phyloP scores from a whole-genome alignment of 768 basidiomycete genomes.

The Suillus subaureus region DNA sequence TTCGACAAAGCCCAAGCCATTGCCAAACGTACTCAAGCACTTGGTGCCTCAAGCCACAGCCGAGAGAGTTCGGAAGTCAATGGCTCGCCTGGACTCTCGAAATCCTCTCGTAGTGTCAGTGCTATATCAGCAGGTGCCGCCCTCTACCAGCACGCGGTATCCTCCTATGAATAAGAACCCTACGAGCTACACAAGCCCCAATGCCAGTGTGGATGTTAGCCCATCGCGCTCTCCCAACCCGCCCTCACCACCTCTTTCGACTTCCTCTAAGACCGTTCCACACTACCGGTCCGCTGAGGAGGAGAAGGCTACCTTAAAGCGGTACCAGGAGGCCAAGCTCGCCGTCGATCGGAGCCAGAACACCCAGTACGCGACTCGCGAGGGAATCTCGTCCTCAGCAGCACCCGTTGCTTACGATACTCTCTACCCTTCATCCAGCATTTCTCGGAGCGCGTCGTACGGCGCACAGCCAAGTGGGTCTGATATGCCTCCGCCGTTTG shows the following conservation, averaged over 20 bases:
- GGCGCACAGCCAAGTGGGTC: slow-evolving; percentile 29
- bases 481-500: slow-evolving; percentile 59
- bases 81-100: slow-evolving; percentile 19
- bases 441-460: slow-evolving; percentile 21
- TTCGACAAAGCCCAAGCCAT: slow-evolving; percentile 68
- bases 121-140: slow-evolving; percentile 43
- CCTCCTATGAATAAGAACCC: slow-evolving; percentile 35
- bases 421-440: slow-evolving; percentile 49
- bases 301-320: slow-evolving; percentile 70
- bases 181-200: slow-evolving; percentile 21
- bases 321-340: slow-evolving; percentile 71
- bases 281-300: slow-evolving; percentile 66
- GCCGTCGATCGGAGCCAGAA: slow-evolving; percentile 67
- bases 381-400: slow-evolving; percentile 31
- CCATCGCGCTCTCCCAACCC: slow-evolving; percentile 35
- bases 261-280: slow-evolving; percentile 34
- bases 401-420: slow-evolving; percentile 65
- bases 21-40: slow-evolving; percentile 60
- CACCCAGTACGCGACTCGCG: slow-evolving; percentile 25
- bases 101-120: slow-evolving; percentile 14
- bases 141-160: slow-evolving; percentile 49
- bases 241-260: slow-evolving; percentile 30
- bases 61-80: slow-evolving; percentile 33
- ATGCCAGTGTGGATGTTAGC: slow-evolving; percentile 23
- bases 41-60: slow-evolving; percentile 29